These are phyloP conservation scores for Aurantiochytrium sp. DNA, from an alignment of 108 stramenopile genomes.

Conservation along the genomic window DNA sequence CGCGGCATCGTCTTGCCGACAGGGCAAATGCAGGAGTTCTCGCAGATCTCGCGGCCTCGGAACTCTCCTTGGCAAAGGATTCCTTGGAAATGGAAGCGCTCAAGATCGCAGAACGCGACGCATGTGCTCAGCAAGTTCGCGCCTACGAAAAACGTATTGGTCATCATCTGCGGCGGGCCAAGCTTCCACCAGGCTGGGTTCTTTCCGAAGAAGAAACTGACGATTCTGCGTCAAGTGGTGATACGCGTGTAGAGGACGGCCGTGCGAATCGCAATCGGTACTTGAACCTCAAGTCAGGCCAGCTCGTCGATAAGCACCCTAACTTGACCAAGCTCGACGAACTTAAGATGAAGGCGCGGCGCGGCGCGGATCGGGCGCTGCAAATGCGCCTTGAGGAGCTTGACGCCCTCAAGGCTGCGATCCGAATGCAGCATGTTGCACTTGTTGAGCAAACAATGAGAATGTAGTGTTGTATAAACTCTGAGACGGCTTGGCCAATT, in stretches of 20 bases:
- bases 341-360: neutral
- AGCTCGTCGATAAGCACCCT: neutral
- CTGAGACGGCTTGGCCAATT: too few species aligned
- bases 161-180: neutral
- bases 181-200: constrained; percentile 8
- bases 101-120: neutral
- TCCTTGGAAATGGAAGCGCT: neutral
- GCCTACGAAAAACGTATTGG: neutral
- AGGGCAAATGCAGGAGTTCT: neutral
- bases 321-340: neutral
- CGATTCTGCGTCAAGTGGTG: neutral
- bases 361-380: neutral
- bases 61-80: neutral
- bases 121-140: neutral
- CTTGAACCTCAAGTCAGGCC: neutral
- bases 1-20: neutral
- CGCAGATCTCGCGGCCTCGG: neutral
- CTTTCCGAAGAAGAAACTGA: neutral
- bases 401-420: neutral
- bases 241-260: neutral
- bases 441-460: neutral
- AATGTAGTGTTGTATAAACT: too few species aligned
- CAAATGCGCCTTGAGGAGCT: neutral
- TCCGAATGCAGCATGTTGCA: neutral
- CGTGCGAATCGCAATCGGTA: neutral